These are phyloP conservation scores for Capsella bursapastoris DNA, from an alignment of 345 rosid species.

Conservation along the genomic window DNA sequence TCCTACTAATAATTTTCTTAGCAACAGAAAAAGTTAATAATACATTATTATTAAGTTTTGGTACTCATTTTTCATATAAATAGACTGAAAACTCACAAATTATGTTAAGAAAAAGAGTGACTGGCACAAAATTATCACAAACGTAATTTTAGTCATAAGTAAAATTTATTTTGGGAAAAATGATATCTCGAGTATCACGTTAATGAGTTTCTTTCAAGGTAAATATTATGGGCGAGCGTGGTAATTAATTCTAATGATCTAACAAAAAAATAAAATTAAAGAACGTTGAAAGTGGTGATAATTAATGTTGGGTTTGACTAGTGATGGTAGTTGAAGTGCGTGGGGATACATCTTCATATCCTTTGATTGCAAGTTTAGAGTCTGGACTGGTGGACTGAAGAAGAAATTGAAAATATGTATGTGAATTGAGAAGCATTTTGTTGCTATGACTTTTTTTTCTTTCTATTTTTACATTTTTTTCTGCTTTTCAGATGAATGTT, in stretches of 20 bases:
- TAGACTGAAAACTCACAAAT: too few species aligned
- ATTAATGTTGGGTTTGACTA: conserved; percentile 48
- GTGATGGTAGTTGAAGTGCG: conserved; percentile 42
- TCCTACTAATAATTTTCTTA: too few species aligned
- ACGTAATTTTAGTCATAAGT: neutral
- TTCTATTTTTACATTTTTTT: neutral
- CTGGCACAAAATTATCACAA: too few species aligned
- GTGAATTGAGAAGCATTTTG: neutral
- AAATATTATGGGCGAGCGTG: conserved; percentile 3
- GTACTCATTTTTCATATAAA: too few species aligned
- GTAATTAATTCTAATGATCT: conserved; percentile 36
- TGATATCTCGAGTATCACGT: conserved; percentile 16
- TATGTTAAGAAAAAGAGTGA: too few species aligned
- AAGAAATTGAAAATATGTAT: neutral
- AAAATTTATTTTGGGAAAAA: neutral
- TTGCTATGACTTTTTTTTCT: too few species aligned
- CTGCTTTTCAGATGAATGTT: neutral
- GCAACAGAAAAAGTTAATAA: too few species aligned
- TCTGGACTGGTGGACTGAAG: neutral
- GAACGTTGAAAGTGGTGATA: conserved; percentile 34
- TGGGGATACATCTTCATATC: conserved; percentile 25
- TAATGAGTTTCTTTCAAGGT: conserved; percentile 12
- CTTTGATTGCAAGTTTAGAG: conserved; percentile 22
- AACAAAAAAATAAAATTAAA: conserved; percentile 13
- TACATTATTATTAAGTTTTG: too few species aligned